Evolutionary conservation across 1,284 basidiomycete genomes (phyloP).

Genomic region (Coriolopsis trogii): DNA sequence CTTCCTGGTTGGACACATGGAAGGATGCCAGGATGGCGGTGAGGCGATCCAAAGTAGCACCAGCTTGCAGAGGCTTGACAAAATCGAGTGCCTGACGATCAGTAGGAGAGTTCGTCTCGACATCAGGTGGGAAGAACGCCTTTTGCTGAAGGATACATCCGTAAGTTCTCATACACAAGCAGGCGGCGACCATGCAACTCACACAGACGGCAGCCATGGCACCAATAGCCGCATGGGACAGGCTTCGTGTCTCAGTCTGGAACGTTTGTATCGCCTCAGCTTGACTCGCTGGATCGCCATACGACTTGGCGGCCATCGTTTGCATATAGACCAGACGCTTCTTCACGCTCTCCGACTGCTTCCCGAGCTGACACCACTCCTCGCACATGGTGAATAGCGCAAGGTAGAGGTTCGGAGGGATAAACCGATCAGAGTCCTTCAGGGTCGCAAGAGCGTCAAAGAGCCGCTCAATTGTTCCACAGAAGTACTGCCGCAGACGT

Average conservation of each 20-base stretch:
- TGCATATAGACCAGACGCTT: conserved; percentile 79
- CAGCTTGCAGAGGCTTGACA: conserved; percentile 54
- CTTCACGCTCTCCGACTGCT: conserved; percentile 74
- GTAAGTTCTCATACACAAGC: background rate
- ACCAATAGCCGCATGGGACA: conserved; percentile 81
- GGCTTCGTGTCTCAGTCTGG: conserved; percentile 69
- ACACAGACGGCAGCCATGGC: conserved; percentile 88
- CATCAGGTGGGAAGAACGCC: conserved; percentile 70
- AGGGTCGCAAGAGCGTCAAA: conserved; percentile 79
- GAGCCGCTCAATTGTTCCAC: conserved; percentile 84
- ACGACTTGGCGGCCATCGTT: conserved; percentile 62
- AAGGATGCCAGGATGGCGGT: conserved; percentile 67
- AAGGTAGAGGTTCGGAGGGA: conserved; percentile 77
- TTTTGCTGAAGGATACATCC: conserved; percentile 73
- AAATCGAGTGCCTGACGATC: conserved; percentile 51
- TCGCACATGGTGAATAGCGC: conserved; percentile 86
- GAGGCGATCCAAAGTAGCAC: conserved; percentile 62
- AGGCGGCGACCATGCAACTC: conserved; percentile 35
- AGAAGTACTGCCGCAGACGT: conserved; percentile 86
- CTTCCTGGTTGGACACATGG: conserved; percentile 49
- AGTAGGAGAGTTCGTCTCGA: conserved; percentile 61
- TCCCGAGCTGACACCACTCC: conserved; percentile 92
- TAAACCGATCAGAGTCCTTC: conserved; percentile 77
- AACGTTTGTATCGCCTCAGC: conserved; percentile 68
- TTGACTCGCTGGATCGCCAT: conserved; percentile 47